These are phyloP conservation scores for Paraphaeosphaeria sporulosa DNA, from an alignment of 2,329 filamentous ascomycete species.

Conservation along the genomic window DNA sequence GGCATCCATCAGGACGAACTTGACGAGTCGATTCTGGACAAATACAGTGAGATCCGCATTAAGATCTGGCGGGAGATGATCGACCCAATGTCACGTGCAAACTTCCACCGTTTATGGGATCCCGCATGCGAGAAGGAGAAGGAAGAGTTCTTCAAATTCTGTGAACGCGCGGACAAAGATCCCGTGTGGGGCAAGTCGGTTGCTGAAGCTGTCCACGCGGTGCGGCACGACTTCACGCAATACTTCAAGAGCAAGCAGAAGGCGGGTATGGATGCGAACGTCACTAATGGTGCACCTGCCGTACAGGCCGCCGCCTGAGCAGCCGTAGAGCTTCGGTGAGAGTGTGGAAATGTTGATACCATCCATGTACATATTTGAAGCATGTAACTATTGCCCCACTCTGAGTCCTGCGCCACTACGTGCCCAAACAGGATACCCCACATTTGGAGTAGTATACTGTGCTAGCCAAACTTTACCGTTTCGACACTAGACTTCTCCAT, in stretches of 20 bases:
- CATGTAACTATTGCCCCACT: conserved; percentile 2
- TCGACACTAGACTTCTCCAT: background rate
- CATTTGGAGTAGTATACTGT: conserved; percentile 1
- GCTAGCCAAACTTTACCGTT: background rate
- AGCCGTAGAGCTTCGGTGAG: background rate
- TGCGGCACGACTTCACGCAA: conserved; percentile 46
- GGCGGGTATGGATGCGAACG: conserved; percentile 24
- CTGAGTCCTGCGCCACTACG: background rate
- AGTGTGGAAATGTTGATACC: background rate
- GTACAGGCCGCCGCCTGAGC: background rate
- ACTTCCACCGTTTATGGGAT: conserved; percentile 49
- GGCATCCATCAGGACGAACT: conserved; percentile 45
- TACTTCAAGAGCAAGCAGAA: conserved; percentile 43
- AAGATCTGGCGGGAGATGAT: conserved; percentile 46
- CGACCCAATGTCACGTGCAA: conserved; percentile 50
- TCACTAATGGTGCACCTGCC: conserved; percentile 12
- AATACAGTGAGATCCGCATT: conserved; percentile 44
- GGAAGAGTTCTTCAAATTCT: conserved; percentile 45
- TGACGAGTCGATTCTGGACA: conserved; percentile 45
- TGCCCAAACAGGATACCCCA: background rate
- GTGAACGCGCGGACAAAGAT: conserved; percentile 38
- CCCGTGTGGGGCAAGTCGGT: conserved; percentile 37
- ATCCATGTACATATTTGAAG: conserved; percentile 1
- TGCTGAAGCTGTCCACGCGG: conserved; percentile 35
- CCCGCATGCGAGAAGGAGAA: conserved; percentile 32